Conservation (phyloP, 1,284 basidiomycete species). For the Leccinum solheimii region DNA sequence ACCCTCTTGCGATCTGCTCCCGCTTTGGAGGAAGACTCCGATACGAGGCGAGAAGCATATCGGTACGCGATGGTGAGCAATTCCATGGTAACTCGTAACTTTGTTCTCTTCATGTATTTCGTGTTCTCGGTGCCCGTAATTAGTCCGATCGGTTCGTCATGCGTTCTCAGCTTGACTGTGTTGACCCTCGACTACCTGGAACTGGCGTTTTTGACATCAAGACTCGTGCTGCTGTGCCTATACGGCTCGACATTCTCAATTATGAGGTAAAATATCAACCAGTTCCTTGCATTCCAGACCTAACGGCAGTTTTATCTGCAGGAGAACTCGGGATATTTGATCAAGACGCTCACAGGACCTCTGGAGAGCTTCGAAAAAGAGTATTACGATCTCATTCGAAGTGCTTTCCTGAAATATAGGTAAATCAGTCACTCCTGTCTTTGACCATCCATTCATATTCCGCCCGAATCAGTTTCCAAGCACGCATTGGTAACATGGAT, state of each 20-base stretch:
- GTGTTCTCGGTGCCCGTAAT: not conserved
- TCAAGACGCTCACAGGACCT: slow-evolving; percentile 60
- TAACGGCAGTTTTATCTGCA: slow-evolving; percentile 24
- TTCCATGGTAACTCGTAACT: not conserved
- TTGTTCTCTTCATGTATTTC: not conserved
- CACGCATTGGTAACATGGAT: slow-evolving; percentile 96
- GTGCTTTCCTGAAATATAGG: slow-evolving; percentile 95
- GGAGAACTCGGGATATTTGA: slow-evolving; percentile 79
- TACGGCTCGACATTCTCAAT: slow-evolving; percentile 87
- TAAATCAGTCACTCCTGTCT: slow-evolving; percentile 29
- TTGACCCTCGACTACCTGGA: slow-evolving; percentile 80
- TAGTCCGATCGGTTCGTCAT: slow-evolving; percentile 81
- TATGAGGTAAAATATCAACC: slow-evolving; percentile 53
- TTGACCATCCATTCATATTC: not conserved
- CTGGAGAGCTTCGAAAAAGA: slow-evolving; percentile 84
- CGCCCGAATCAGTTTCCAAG: slow-evolving; percentile 72
- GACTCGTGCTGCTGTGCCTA: slow-evolving; percentile 84
- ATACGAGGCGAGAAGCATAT: slow-evolving; percentile 65
- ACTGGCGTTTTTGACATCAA: slow-evolving; percentile 96
- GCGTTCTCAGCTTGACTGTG: slow-evolving; percentile 94
- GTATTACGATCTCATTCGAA: slow-evolving; percentile 90
- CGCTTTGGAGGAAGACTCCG: slow-evolving; percentile 38
- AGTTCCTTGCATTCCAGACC: not conserved
- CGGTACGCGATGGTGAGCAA: slow-evolving; percentile 73
- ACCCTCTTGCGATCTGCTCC: slow-evolving; percentile 54